phyloP scores from a whole-genome alignment of 192 early-diverging fungal species.

The Entomortierella lignicola region DNA sequence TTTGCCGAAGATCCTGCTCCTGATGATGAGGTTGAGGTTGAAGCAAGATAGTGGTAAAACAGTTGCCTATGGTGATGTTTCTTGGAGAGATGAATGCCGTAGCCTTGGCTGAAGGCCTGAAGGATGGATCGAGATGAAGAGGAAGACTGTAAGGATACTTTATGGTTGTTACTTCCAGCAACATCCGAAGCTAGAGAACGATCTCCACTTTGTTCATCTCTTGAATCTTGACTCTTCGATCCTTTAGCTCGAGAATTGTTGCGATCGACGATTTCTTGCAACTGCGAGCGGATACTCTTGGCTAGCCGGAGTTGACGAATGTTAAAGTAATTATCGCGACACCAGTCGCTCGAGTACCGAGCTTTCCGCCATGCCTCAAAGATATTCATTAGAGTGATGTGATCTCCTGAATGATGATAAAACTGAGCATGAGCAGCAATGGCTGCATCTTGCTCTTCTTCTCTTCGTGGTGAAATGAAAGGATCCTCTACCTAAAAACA shows the following conservation, averaged over 20 bases:
- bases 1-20: slow-evolving; percentile 79
- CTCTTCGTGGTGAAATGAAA: slow-evolving; percentile 84
- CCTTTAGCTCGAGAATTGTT: slow-evolving; percentile 60
- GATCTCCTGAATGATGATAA: slow-evolving; percentile 92
- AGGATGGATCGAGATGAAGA: slow-evolving; percentile 70
- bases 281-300: slow-evolving; percentile 87
- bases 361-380: slow-evolving; percentile 82
- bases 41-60: slow-evolving; percentile 66
- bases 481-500: slow-evolving; percentile 75
- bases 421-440: slow-evolving; percentile 86
- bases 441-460: slow-evolving; percentile 81
- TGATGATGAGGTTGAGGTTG: slow-evolving; percentile 48
- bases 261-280: slow-evolving; percentile 89
- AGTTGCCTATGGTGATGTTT: slow-evolving; percentile 76
- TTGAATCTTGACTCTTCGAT: neutral
- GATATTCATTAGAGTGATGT: slow-evolving; percentile 88
- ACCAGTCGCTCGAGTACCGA: slow-evolving; percentile 82
- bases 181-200: neutral
- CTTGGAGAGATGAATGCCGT: slow-evolving; percentile 94
- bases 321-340: slow-evolving; percentile 91
- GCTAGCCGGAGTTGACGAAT: slow-evolving; percentile 83
- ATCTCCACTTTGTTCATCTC: neutral
- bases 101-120: slow-evolving; percentile 89
- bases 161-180: neutral
- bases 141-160: slow-evolving; percentile 18